Evolutionary conservation across 2,329 filamentous ascomycete species (phyloP).

Genomic region (Monosporascus sp.): DNA sequence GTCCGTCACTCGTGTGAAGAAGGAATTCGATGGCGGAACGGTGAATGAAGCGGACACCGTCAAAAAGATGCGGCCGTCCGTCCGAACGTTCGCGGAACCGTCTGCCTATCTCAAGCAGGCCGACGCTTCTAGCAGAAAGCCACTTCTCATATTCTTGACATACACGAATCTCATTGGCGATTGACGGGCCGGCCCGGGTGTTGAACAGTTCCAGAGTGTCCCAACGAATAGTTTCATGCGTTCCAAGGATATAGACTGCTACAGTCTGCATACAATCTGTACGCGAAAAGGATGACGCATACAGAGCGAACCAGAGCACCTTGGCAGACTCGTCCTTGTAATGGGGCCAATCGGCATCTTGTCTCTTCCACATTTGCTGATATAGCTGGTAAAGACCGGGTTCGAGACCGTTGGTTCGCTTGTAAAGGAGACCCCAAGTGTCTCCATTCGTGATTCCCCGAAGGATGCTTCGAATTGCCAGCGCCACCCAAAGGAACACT

Average conservation of each 20-base stretch:
- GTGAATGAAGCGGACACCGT: neutral
- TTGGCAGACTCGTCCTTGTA: neutral
- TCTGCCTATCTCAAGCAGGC: neutral
- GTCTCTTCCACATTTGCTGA: neutral
- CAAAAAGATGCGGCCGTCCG: neutral
- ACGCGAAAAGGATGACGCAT: too few relatives aligned
- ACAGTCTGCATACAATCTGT: too few relatives aligned
- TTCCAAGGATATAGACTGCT: neutral
- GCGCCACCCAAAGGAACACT: neutral
- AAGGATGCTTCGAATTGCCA: neutral
- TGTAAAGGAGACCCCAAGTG: neutral
- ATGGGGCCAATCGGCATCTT: neutral
- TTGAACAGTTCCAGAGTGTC: neutral
- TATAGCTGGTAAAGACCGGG: neutral
- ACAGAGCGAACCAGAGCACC: neutral
- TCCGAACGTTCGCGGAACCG: too few relatives aligned
- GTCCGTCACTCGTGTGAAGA: neutral
- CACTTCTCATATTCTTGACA: neutral
- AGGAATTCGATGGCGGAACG: neutral
- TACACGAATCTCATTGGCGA: neutral
- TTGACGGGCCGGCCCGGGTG: rapidly evolving
- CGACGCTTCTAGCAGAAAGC: neutral
- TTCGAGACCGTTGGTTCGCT: neutral
- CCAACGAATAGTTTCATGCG: neutral
- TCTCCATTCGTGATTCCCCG: neutral